Conservation (phyloP, 2,329 filamentous ascomycete species). For the Byssochlamys sp. region DNA sequence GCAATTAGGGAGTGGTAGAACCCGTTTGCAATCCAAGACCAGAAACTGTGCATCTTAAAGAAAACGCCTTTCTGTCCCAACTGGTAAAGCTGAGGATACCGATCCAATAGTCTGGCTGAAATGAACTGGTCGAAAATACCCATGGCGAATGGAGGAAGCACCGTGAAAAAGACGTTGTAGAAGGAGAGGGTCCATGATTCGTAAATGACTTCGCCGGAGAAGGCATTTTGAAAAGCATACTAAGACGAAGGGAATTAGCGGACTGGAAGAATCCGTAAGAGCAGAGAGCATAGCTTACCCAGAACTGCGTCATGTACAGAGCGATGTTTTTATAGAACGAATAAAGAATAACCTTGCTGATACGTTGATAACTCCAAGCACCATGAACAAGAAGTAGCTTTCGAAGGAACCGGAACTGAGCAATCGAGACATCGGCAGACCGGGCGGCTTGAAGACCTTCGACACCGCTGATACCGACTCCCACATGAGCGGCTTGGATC, state of each 20-base stretch:
- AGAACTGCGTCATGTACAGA: constrained; percentile 98
- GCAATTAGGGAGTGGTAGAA: constrained; percentile 91
- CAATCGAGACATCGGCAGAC: constrained; percentile 90
- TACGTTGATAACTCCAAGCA: constrained; percentile 92
- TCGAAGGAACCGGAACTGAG: constrained; percentile 85
- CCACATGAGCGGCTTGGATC: constrained; percentile 97
- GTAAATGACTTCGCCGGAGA: constrained; percentile 95
- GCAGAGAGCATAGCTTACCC: constrained; percentile 53
- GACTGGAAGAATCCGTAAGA: constrained; percentile 4
- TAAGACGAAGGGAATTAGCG: constrained; percentile 31
- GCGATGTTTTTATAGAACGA: constrained; percentile 99
- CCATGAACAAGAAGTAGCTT: constrained; percentile 93
- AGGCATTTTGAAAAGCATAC: constrained; percentile 97
- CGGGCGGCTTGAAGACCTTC: constrained; percentile 94
- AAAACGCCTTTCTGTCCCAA: constrained; percentile 87
- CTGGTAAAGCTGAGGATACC: constrained; percentile 90
- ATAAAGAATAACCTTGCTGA: constrained; percentile 93
- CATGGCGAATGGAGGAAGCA: constrained; percentile 82
- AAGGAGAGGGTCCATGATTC: constrained; percentile 99
- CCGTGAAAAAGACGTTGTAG: constrained; percentile 97
- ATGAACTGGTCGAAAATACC: constrained; percentile 98
- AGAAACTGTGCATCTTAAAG: constrained; percentile 87
- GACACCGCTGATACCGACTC: constrained; percentile 90
- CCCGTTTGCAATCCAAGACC: constrained; percentile 83
- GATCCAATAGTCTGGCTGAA: constrained; percentile 80